phyloP scores from a whole-genome alignment of 306 rosid species.

The Sechiopsis laciniata region DNA sequence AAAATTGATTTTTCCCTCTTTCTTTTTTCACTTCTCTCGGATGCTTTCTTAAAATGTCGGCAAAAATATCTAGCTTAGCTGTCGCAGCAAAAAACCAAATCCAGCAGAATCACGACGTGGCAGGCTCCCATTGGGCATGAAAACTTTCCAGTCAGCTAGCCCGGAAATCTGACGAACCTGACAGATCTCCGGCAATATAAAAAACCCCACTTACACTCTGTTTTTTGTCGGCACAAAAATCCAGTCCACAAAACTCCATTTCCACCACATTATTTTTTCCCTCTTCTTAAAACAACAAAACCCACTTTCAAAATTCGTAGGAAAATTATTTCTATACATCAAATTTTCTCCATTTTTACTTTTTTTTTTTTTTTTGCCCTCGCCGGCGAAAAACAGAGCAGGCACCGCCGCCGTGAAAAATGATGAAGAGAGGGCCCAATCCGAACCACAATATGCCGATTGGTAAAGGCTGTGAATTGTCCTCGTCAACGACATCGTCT shows the following conservation, averaged over 20 bases:
- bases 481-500: conserved; percentile 7
- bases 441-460: not conserved
- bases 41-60: conserved; percentile 47
- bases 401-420: not conserved
- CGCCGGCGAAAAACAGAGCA: no score
- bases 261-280: not conserved
- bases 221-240: conserved; percentile 40
- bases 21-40: no score
- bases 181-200: conserved; percentile 18
- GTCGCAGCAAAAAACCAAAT: conserved; percentile 39
- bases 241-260: not conserved
- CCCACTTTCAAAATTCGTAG: not conserved
- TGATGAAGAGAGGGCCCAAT: conserved; percentile 39
- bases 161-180: conserved; percentile 17
- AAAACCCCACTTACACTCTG: conserved; percentile 24
- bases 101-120: conserved; percentile 33
- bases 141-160: conserved; percentile 15
- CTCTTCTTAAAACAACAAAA: no score
- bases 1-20: no score
- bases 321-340: not conserved
- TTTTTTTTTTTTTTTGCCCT: no score
- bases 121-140: conserved; percentile 24
- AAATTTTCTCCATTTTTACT: not conserved
- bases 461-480: conserved; percentile 22
- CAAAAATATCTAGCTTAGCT: conserved; percentile 51